Conservation (phyloP, 768 basidiomycete species). For the Pleurotus citrinopileatus region DNA sequence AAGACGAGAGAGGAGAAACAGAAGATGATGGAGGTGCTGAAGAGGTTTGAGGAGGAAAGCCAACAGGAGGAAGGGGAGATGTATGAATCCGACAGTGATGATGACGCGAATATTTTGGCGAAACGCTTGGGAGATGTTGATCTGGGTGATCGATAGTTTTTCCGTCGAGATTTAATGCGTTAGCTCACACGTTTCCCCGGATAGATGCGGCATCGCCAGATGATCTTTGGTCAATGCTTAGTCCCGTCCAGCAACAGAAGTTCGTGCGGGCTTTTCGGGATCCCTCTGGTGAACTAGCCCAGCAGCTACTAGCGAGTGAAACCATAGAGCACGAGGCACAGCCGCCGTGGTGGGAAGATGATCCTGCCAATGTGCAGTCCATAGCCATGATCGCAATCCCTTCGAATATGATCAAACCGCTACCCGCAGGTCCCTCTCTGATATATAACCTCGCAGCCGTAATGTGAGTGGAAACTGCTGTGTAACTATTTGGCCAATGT, state of each 20-base stretch:
- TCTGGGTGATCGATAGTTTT: too few species aligned
- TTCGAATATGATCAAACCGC: constrained; percentile 35
- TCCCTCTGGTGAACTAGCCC: constrained; percentile 59
- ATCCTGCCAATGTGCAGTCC: constrained; percentile 10
- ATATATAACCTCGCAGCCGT: constrained; percentile 70
- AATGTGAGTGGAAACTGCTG: constrained; percentile 44
- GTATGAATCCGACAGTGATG: constrained; percentile 28
- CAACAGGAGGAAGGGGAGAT: constrained; percentile 33
- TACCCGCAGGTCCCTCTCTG: constrained; percentile 38
- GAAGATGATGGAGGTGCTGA: constrained; percentile 69
- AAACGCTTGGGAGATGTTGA: constrained; percentile 54
- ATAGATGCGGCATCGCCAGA: constrained; percentile 56
- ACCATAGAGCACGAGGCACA: constrained; percentile 47
- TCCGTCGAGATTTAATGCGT: too few species aligned
- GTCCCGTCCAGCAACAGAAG: constrained; percentile 52
- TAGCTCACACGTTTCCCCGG: neutral
- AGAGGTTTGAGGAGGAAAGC: constrained; percentile 66
- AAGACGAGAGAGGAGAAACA: constrained; percentile 55
- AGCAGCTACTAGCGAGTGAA: constrained; percentile 55
- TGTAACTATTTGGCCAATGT: neutral
- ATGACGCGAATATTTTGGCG: constrained; percentile 40
- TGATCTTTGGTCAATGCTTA: constrained; percentile 60
- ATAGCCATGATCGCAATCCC: constrained; percentile 43
- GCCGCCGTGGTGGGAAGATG: constrained; percentile 74
- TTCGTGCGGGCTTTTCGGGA: constrained; percentile 61